phyloP scores from a whole-genome alignment of 75 land plant genomes.

The Chamaecyparis obtusa region DNA sequence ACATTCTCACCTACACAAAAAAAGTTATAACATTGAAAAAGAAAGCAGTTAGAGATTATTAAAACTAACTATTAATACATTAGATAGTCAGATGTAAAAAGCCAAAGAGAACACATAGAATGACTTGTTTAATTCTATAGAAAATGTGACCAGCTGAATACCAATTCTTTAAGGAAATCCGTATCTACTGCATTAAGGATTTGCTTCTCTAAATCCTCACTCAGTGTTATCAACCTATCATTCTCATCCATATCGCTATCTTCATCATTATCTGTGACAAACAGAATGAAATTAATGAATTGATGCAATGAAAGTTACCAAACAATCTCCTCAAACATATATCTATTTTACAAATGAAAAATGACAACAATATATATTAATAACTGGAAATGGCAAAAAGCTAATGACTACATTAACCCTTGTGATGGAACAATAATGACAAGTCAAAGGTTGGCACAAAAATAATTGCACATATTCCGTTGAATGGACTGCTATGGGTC shows the following conservation, averaged over 20 bases:
- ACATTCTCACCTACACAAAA: slow-evolving; percentile 45
- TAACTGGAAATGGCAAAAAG: too few relatives aligned
- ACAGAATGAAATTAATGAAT: background rate
- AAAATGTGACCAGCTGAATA: slow-evolving; percentile 19
- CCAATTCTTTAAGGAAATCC: slow-evolving; percentile 71
- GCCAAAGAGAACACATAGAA: background rate
- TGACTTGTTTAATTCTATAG: background rate
- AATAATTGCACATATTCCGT: too few relatives aligned
- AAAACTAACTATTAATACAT: background rate
- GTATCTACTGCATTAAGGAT: slow-evolving; percentile 60
- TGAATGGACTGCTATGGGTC: too few relatives aligned
- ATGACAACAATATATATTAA: too few relatives aligned
- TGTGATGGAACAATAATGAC: too few relatives aligned
- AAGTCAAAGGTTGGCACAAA: too few relatives aligned
- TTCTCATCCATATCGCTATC: slow-evolving; percentile 58
- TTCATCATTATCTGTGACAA: slow-evolving; percentile 37
- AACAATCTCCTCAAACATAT: too few relatives aligned
- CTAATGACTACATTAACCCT: too few relatives aligned
- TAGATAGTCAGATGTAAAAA: background rate
- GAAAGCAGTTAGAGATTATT: background rate
- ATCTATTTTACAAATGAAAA: too few relatives aligned
- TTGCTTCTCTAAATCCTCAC: slow-evolving; percentile 60
- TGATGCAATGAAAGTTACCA: background rate
- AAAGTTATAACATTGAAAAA: background rate
- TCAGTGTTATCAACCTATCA: slow-evolving; percentile 19